Evolutionary conservation across 345 rosid species (phyloP), one percentile per base, ranked within the genome.

Genomic region (Camelina hispida): DNA sequence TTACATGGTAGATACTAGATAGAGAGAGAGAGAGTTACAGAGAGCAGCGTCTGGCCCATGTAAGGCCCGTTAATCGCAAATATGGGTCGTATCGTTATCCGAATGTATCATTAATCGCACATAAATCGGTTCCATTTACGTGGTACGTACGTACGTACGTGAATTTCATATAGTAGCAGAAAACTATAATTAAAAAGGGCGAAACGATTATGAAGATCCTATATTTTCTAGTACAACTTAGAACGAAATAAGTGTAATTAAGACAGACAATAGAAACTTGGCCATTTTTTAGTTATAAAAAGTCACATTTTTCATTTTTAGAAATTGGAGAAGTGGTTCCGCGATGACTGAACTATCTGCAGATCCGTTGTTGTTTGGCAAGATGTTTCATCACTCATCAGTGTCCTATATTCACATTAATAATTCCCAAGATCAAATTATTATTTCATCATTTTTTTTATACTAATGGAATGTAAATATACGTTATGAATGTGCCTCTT

Each of bases 331-430:
- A 90, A 92, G 69, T 90, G 96, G 77, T 87, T 85, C 34, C 87
- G 91, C 25, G 91, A 69, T 35, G 84, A 61, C 68, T 92, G 99
- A 80, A 89, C 82, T 85, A 90, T 90, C 62, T 89, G 97, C 77
- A 92, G 62, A 68, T 92, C 97, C 20, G 93, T 81, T 4, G 87
- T 80, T 38, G 89, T 90, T 77, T 95, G 99, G 84, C 96, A 86
- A 15, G 97, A 87, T 51, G 84, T 85, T 15, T 92, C 97, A 15
- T 92, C 96, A 43, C 88, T 78, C 16, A 91, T 80, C 85, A 90
- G 42, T 11, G 51, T 66, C 87, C 93, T 91, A 68, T 91, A 66
- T 9, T 32, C 62, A 76, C 46, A 65, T 47, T 57, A 3, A 35
- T 13, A 17, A 18, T 15, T 10, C 7, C 54, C 40, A 0, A 48